phyloP scores from a whole-genome alignment of 225 moss, liverwort and hornwort species.

The Rhytidiadelphus loreus region DNA sequence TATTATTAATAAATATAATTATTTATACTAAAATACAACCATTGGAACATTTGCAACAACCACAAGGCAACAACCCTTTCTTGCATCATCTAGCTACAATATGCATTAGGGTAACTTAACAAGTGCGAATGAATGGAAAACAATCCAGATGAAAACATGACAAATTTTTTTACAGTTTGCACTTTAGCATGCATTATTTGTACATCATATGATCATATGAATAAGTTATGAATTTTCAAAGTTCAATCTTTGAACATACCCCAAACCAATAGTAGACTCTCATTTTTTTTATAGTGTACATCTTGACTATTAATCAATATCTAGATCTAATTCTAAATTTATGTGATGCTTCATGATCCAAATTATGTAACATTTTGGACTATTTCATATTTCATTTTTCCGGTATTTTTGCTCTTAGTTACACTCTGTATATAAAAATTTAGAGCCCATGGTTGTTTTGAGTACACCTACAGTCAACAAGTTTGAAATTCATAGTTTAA shows the following conservation, averaged over 20 bases:
- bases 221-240: not conserved
- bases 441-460: not conserved
- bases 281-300: not conserved
- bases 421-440: not conserved
- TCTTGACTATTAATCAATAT: no score
- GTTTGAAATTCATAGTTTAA: not conserved
- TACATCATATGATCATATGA: rapidly evolving
- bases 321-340: rapidly evolving
- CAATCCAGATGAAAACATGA: rapidly evolving
- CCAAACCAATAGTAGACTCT: not conserved
- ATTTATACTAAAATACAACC: no score
- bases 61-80: rapidly evolving
- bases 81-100: not conserved
- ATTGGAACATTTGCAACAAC: not conserved
- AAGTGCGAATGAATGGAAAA: not conserved
- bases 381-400: not conserved
- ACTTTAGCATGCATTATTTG: not conserved
- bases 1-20: not conserved
- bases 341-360: not conserved
- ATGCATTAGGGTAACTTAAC: not conserved
- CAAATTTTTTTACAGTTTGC: no score
- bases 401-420: not conserved
- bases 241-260: rapidly evolving
- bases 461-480: rapidly evolving
- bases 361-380: rapidly evolving